These are phyloP conservation scores for Combretum micranthum DNA, from an alignment of 345 rosid genomes.

Conservation along the genomic window DNA sequence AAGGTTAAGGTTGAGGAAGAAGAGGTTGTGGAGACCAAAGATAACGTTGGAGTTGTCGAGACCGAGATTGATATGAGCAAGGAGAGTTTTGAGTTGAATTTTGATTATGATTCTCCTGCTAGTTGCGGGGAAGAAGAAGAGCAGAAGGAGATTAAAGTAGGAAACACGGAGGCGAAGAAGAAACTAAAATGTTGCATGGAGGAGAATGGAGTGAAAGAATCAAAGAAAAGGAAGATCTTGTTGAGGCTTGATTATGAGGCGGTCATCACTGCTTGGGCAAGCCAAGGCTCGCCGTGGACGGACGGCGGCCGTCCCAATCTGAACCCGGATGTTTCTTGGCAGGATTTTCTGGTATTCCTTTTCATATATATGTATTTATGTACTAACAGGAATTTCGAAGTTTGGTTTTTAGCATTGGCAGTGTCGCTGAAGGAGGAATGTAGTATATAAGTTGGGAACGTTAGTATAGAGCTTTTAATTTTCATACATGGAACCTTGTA, in stretches of 20 bases:
- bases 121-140: slow-evolving; percentile 46
- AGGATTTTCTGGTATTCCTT: slow-evolving; percentile 43
- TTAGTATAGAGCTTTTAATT: too few relatives aligned
- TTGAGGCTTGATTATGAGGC: slow-evolving; percentile 64
- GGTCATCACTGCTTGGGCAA: slow-evolving; percentile 64
- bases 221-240: slow-evolving; percentile 31
- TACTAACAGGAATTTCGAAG: too few relatives aligned
- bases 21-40: slow-evolving; percentile 7
- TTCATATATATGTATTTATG: background rate
- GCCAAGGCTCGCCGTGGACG: slow-evolving; percentile 72
- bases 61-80: slow-evolving; percentile 26
- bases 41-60: slow-evolving; percentile 15
- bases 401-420: too few relatives aligned
- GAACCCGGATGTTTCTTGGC: slow-evolving; percentile 43
- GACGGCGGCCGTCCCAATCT: slow-evolving; percentile 54
- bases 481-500: too few relatives aligned
- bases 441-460: too few relatives aligned
- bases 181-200: slow-evolving; percentile 13
- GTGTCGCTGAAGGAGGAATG: too few relatives aligned
- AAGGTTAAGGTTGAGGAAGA: slow-evolving; percentile 50
- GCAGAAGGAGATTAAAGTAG: slow-evolving; percentile 22
- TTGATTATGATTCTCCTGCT: slow-evolving; percentile 51
- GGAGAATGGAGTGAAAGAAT: slow-evolving; percentile 13
- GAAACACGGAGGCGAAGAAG: slow-evolving; percentile 6
- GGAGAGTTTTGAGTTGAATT: slow-evolving; percentile 62